Evolutionary conservation across 73 alveolate species (phyloP).

Genomic region (Paramecium caudatum): DNA sequence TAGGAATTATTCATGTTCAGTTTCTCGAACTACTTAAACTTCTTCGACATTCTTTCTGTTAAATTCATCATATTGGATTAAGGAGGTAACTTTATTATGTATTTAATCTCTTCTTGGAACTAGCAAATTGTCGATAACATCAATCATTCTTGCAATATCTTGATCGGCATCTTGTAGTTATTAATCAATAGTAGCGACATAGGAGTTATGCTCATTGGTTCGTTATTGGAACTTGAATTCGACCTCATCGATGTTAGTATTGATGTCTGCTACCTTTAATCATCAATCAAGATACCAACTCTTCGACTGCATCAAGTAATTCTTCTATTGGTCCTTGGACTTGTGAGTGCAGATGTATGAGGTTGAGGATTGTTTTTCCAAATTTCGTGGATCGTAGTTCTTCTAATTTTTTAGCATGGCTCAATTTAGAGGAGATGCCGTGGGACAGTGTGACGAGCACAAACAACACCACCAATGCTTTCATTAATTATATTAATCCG

Average conservation of each 20-base stretch:
- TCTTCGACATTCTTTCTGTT: constrained; percentile 47
- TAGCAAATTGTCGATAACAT: constrained; percentile 54
- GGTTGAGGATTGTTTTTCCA: constrained; percentile 24
- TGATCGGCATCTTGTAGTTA: constrained; percentile 48
- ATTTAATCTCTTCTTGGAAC: constrained; percentile 57
- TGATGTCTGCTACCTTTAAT: constrained; percentile 42
- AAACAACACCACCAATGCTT: background rate
- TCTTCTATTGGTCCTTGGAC: constrained; percentile 56
- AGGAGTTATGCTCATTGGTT: constrained; percentile 53
- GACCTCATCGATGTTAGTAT: constrained; percentile 1
- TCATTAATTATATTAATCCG: constrained; percentile 64
- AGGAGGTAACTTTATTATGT: background rate
- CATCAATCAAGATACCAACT: constrained; percentile 17
- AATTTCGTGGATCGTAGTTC: constrained; percentile 9
- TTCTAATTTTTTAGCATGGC: constrained; percentile 53
- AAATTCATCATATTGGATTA: constrained; percentile 7
- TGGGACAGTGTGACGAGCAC: background rate
- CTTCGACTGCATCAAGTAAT: constrained; percentile 60
- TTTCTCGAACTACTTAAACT: background rate
- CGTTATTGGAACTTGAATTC: constrained; percentile 22
- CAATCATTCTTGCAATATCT: constrained; percentile 63
- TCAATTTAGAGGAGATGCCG: constrained; percentile 21
- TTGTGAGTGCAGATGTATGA: constrained; percentile 17
- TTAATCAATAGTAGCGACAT: constrained; percentile 21
- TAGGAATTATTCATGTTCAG: constrained; percentile 9